phyloP scores from a whole-genome alignment of 345 rosid genomes.

The Eucalyptus dawsonii region DNA sequence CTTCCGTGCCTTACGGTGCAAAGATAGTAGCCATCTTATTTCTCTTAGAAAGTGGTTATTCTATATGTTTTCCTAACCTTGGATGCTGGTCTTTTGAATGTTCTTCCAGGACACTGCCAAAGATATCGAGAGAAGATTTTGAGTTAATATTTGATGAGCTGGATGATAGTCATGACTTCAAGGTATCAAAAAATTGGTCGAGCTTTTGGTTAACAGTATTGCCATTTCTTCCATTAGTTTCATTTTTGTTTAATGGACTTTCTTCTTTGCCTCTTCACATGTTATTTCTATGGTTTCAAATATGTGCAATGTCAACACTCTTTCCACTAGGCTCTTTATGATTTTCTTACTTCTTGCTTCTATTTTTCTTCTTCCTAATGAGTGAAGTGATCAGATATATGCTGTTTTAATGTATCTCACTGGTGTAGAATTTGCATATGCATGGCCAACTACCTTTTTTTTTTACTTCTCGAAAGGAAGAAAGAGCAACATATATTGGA shows the following conservation, averaged over 20 bases:
- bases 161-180: slow-evolving; percentile 88
- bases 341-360: background rate
- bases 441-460: background rate
- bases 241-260: background rate
- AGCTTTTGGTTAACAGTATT: background rate
- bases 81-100: background rate
- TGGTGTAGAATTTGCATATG: background rate
- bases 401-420: background rate
- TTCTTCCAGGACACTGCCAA: slow-evolving; percentile 66
- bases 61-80: background rate
- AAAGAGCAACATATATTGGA: background rate
- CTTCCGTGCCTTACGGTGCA: background rate
- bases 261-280: background rate
- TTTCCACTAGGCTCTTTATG: background rate
- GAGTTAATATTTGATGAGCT: slow-evolving; percentile 79
- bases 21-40: background rate
- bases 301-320: background rate
- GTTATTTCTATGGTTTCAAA: background rate
- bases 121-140: slow-evolving; percentile 74
- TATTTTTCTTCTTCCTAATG: background rate
- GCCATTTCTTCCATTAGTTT: background rate
- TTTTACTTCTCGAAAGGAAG: background rate
- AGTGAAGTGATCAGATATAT: background rate
- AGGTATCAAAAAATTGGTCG: slow-evolving; percentile 31
- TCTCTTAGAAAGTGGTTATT: background rate